Percentiles rank a stretch among this genome's conserved stretches.
phyloP scores from a whole-genome alignment of 2,329 filamentous ascomycete genomes.

The Oidium heveae region DNA sequence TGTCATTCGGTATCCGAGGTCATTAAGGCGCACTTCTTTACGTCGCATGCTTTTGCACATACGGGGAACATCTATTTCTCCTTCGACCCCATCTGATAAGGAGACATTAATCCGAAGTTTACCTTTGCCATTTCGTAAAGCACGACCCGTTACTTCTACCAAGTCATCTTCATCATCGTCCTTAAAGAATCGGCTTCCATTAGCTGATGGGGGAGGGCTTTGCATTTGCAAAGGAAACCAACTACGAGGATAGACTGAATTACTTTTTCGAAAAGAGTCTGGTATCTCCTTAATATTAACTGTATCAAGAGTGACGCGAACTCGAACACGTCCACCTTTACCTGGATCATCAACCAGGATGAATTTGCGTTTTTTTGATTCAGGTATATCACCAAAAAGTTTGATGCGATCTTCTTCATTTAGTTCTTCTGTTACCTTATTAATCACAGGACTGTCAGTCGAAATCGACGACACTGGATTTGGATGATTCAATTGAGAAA shows the following conservation, averaged over 20 bases:
- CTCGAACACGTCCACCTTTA: slow-evolving; percentile 55
- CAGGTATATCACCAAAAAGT: slow-evolving; percentile 70
- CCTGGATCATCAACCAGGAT: slow-evolving; percentile 83
- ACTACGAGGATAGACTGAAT: slow-evolving; percentile 71
- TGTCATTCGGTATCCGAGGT: slow-evolving; percentile 82
- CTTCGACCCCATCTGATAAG: slow-evolving; percentile 40
- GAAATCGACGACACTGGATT: slow-evolving; percentile 16
- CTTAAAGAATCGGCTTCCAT: slow-evolving; percentile 49
- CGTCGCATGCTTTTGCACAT: slow-evolving; percentile 42
- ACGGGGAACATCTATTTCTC: slow-evolving; percentile 49
- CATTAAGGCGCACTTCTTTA: slow-evolving; percentile 78
- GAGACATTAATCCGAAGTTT: slow-evolving; percentile 35
- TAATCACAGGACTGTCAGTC: slow-evolving; percentile 4
- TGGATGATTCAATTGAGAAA: slow-evolving; percentile 23
- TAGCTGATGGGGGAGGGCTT: slow-evolving; percentile 50
- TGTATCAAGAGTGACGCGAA: slow-evolving; percentile 76
- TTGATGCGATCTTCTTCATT: slow-evolving; percentile 29
- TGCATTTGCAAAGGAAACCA: slow-evolving; percentile 92
- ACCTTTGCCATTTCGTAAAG: slow-evolving; percentile 2
- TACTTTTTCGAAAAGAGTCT: slow-evolving; percentile 75
- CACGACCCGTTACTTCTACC: slow-evolving; percentile 16
- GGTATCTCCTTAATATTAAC: slow-evolving; percentile 92
- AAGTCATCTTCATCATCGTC: slow-evolving; percentile 38
- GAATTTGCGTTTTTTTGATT: slow-evolving; percentile 83
- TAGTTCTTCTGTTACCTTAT: slow-evolving; percentile 14